Base-by-base conservation (phyloP, 805 yeast genomes). In the Cyberlindnera mrakii region DNA sequence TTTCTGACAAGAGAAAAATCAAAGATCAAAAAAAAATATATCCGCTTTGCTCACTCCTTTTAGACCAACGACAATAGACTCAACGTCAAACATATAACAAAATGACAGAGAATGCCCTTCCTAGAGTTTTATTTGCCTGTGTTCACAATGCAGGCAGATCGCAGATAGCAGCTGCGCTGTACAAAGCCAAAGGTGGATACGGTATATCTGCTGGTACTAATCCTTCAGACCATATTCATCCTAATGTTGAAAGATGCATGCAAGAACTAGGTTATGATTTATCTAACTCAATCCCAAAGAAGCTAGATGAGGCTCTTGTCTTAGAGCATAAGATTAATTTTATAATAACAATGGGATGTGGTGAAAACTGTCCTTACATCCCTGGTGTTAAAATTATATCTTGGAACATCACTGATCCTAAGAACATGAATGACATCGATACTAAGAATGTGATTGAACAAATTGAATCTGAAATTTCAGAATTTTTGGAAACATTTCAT, bases 171-270 rank as follows among this genome's bases (percentile, higher is more conserved):
- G 35, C 35, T 32, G 35, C 35, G 17, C 20, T 32, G 14, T 32
- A 32, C 35, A n/a, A 32, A n/a, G 19, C 35, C 35, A 32, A 6
- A 14, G 35, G 35, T 32, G 35, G 35, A n/a, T 32, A 32, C 23
- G 35, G 35, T n/a, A 32, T 32, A n/a, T 32, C 35, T 32, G 35
- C 35, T 16, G 35, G 35, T 15, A 32, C 35, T 15, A 32, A 32
- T 16, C 35, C 35, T 15, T 32, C 35, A 32, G 35, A 32, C 6
- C 35, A 32, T 9, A 5, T 32, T 32, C 35, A 32, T 32, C 35
- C 35, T 32, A 32, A 32, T 10, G 35, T 32, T 16, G 35, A 32
- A n/a, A 32, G 35, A 32, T 32, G 35, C 20, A 32, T 32, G 35
- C 35, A 16, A 11, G 35, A 32, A 14, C 35, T 32, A 8, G 35